Evolutionary conservation across 805 yeast species (phyloP).

Genomic region (Brettanomyces bruxellensis): DNA sequence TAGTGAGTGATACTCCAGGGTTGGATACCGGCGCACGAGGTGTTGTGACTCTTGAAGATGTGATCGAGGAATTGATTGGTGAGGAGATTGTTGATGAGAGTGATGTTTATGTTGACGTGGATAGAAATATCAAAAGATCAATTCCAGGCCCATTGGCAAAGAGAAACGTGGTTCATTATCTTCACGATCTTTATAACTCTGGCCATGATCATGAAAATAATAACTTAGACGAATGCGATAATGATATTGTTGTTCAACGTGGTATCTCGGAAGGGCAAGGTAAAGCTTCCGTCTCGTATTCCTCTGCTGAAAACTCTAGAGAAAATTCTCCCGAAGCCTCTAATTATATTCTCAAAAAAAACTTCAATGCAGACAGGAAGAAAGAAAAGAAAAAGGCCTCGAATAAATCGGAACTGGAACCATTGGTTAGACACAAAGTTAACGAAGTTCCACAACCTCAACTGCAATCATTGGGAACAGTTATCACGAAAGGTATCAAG

Average conservation of each 20-base stretch:
- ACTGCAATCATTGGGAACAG: conserved; percentile 12
- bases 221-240: not conserved
- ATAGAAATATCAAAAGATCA: conserved; percentile 71
- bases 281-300: not conserved
- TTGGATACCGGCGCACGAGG: conserved; percentile 74
- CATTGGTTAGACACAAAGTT: not conserved
- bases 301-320: not conserved
- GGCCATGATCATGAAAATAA: not conserved
- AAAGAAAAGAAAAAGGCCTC: too few relatives aligned
- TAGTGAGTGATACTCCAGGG: conserved; percentile 83
- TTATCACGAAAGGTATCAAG: conserved; percentile 28
- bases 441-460: not conserved
- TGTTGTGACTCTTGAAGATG: conserved; percentile 89
- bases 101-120: conserved; percentile 87
- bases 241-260: not conserved
- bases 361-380: not conserved
- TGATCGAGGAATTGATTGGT: conserved; percentile 95
- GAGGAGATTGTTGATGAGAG: conserved; percentile 96
- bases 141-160: conserved; percentile 71
- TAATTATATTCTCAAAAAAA: conserved; percentile 1
- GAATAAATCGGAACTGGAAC: not conserved
- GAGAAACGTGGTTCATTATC: conserved; percentile 57
- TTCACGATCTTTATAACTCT: conserved; percentile 47
- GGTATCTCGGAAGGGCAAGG: not conserved
- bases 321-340: not conserved